Evolutionary conservation across 2,329 filamentous ascomycete species (phyloP).

Genomic region (Pseudopyrenochaeta lycopersici): DNA sequence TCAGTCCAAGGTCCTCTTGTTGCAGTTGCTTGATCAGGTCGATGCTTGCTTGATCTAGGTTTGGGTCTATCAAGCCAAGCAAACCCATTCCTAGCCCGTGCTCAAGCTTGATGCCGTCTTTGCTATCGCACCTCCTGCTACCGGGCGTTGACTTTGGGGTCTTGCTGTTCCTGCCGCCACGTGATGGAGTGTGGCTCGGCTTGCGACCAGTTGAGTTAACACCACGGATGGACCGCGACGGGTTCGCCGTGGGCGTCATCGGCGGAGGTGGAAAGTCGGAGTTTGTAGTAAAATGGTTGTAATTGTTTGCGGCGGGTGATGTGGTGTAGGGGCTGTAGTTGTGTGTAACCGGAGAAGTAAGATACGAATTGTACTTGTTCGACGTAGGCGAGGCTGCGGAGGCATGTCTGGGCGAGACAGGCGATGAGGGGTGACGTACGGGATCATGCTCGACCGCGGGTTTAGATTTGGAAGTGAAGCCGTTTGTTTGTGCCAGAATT

Average conservation of each 20-base stretch:
- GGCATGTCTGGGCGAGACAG: conserved; percentile 28
- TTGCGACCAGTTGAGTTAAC: conserved; percentile 27
- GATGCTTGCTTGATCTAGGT: conserved; percentile 35
- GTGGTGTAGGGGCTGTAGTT: conserved; percentile 21
- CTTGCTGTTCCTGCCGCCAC: conserved; percentile 29
- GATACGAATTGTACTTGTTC: conserved; percentile 2
- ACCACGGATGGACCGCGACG: conserved; percentile 6
- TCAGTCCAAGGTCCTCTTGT: conserved; percentile 40
- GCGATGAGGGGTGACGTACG: conserved; percentile 27
- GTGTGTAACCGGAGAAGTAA: conserved; percentile 17
- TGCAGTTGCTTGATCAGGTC: conserved; percentile 43
- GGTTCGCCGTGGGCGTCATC: conserved; percentile 15
- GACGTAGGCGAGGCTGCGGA: conserved; percentile 19
- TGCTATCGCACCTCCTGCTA: conserved; percentile 23
- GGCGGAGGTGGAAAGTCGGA: conserved; percentile 34
- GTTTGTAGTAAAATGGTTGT: conserved; percentile 33
- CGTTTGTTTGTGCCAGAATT: conserved; percentile 19
- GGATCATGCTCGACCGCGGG: conserved; percentile 10
- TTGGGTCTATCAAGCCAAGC: conserved; percentile 33
- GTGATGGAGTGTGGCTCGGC: conserved; percentile 30
- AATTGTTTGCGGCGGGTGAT: conserved; percentile 22
- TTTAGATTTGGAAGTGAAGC: conserved; percentile 16
- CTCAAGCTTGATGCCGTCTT: conserved; percentile 40
- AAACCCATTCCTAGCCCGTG: conserved; percentile 23
- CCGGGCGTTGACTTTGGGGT: conserved; percentile 42